Evolutionary conservation across 352 stramenopile species (phyloP).

Genomic region (Phytophthora idaei): DNA sequence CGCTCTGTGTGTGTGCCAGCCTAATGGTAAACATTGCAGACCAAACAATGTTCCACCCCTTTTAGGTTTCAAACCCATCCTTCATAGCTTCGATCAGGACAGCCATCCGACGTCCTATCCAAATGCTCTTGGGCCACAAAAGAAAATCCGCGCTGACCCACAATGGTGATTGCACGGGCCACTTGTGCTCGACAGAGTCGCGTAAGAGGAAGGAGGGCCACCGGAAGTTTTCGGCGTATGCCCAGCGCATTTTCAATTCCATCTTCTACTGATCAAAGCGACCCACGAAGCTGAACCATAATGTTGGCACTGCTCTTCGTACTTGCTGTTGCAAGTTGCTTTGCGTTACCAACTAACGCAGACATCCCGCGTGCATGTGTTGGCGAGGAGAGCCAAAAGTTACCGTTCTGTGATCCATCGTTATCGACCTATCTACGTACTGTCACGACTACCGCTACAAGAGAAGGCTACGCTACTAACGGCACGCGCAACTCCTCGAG

Average conservation of each 20-base stretch:
- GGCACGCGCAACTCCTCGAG: slow-evolving; percentile 56
- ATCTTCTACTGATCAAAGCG: neutral
- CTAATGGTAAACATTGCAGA: too few species aligned
- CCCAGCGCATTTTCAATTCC: neutral
- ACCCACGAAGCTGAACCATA: neutral
- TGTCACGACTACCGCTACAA: slow-evolving; percentile 58
- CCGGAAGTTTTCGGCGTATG: neutral
- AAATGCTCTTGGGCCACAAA: slow-evolving; percentile 8
- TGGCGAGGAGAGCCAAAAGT: slow-evolving; percentile 20
- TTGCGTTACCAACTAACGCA: neutral
- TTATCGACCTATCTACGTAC: slow-evolving; percentile 49
- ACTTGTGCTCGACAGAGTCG: slow-evolving; percentile 1
- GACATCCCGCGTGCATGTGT: slow-evolving; percentile 59
- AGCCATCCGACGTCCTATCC: neutral
- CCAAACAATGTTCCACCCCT: too few species aligned
- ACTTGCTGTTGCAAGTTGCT: slow-evolving; percentile 8
- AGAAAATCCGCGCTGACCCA: neutral
- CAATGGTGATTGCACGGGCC: neutral
- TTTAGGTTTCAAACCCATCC: neutral
- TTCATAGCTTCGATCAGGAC: neutral
- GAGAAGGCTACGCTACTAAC: slow-evolving; percentile 75
- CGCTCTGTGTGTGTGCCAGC: too few species aligned
- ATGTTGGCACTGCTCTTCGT: slow-evolving; percentile 6
- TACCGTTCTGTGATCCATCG: slow-evolving; percentile 50
- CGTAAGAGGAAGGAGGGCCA: neutral